Evolutionary conservation across 1,284 basidiomycete species (phyloP), one percentile per base, ranked within the genome.

Genomic region (Pseudozyma thailandica): DNA sequence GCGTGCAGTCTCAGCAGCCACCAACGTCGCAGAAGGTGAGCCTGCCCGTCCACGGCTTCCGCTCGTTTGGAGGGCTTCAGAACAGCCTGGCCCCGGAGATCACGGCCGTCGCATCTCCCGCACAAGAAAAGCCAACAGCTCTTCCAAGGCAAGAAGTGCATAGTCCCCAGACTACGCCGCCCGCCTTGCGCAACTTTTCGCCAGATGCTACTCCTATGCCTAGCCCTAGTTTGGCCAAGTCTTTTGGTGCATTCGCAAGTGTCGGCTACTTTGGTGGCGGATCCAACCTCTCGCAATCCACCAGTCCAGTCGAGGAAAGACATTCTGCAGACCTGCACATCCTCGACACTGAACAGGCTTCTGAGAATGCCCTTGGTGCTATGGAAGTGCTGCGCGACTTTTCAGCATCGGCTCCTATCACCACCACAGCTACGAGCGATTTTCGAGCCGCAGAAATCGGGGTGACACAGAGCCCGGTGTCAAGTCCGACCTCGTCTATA

Each of bases 191-290:
- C 38, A 56, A 49, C 18, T 50, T 57, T 16, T 72, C 68, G 31
- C 75, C 75, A 37, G 66, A 78, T 41, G 75, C 74, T 13, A 78
- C 75, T 3, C 75, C 75, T 10, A 74, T 65, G 71, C 74, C 73
- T 7, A 78, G 75, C 51, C 75, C 75, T 1, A 72, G 69, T n/a
- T 46, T 78, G 25, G 55, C 54, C 55, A 72, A 54, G 51, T 60
- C 59, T 4, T 49, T 61, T 25, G 63, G 51, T 21, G 48, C 59
- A 8, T 72, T 52, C 25, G 38, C 71, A 10, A 68, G 60, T 45
- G 48, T 60, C 9, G 46, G 35, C 39, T 74, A 74, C 57, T 75
- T 75, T 62, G 70, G 35, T 12, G 38, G 26, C 18, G 42, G 42
- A 23, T 55, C 62, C 9, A 39, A 37, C 48, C 20, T 28, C n/a